A percentile compares a stretch with the other conserved stretches of the same genome.
Conservation (phyloP, 2,329 filamentous ascomycete genomes). For the Onygenales sp. region DNA sequence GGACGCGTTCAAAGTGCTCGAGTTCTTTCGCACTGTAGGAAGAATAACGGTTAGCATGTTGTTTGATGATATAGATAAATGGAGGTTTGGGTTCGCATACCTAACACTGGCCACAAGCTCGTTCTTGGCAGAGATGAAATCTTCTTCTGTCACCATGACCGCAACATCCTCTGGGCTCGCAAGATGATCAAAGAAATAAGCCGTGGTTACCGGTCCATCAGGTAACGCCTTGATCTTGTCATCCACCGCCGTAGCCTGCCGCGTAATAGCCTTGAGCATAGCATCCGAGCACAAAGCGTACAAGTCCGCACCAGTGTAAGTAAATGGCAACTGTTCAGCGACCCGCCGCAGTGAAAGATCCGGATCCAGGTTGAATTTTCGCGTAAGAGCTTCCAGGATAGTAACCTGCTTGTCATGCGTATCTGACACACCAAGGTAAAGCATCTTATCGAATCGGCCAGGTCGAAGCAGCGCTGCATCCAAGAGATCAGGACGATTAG, state of each 20-base stretch:
- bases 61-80: background rate
- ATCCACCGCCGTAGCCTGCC: slow-evolving; percentile 76
- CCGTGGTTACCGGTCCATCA: slow-evolving; percentile 59
- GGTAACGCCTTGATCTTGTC: slow-evolving; percentile 63
- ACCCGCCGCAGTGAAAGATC: slow-evolving; percentile 66
- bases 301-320: slow-evolving; percentile 94
- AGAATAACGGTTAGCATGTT: slow-evolving; percentile 16
- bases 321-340: slow-evolving; percentile 74
- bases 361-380: slow-evolving; percentile 84
- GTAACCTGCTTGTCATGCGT: slow-evolving; percentile 94
- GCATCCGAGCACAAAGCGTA: slow-evolving; percentile 96
- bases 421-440: slow-evolving; percentile 93
- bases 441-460: slow-evolving; percentile 94
- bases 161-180: slow-evolving; percentile 72
- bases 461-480: slow-evolving; percentile 97
- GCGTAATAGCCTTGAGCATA: slow-evolving; percentile 96
- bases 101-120: slow-evolving; percentile 87
- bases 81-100: slow-evolving; percentile 19
- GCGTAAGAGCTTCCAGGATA: slow-evolving; percentile 85
- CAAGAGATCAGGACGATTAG: slow-evolving; percentile 96
- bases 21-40: slow-evolving; percentile 69
- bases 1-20: slow-evolving; percentile 78
- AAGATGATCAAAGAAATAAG: slow-evolving; percentile 91
- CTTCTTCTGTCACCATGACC: slow-evolving; percentile 80
- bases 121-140: slow-evolving; percentile 70